Evolutionary conservation across 1,139 yeast genomes (phyloP).

Genomic region (Sugiyamaella xylanicola): DNA sequence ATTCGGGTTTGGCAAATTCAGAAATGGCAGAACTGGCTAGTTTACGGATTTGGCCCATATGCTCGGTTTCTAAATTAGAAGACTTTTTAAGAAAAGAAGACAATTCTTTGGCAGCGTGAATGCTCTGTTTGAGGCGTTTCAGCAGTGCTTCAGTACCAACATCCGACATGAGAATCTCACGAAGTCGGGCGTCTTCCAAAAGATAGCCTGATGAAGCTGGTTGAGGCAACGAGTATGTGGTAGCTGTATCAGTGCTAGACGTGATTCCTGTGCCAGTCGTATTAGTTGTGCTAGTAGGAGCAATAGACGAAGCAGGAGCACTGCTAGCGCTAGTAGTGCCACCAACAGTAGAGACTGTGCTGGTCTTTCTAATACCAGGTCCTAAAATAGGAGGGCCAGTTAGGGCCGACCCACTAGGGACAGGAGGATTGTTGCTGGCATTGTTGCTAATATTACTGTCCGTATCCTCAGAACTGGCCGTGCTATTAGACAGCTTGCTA

Average conservation of each 20-base stretch:
- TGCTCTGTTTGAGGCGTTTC: slow-evolving; percentile 72
- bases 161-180: slow-evolving; percentile 57
- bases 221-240: slow-evolving; percentile 9
- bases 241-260: not conserved
- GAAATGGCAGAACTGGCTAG: slow-evolving; percentile 59
- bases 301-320: slow-evolving; percentile 5
- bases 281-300: not conserved
- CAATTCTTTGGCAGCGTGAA: slow-evolving; percentile 82
- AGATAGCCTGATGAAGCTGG: slow-evolving; percentile 30
- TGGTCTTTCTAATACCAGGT: slow-evolving; percentile 3
- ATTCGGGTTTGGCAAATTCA: slow-evolving; percentile 50
- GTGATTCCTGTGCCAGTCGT: not conserved
- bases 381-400: slow-evolving; percentile 5
- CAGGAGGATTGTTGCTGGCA: not conserved
- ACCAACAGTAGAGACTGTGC: not conserved
- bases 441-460: not conserved
- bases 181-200: slow-evolving; percentile 52
- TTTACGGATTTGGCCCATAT: slow-evolving; percentile 71
- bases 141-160: slow-evolving; percentile 64
- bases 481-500: not conserved
- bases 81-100: slow-evolving; percentile 76
- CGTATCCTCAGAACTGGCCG: not conserved
- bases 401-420: not conserved
- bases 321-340: not conserved
- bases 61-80: slow-evolving; percentile 77